These are phyloP conservation scores for Waltiozyma solani DNA, from an alignment of 1,139 yeast genomes.

Conservation along the genomic window DNA sequence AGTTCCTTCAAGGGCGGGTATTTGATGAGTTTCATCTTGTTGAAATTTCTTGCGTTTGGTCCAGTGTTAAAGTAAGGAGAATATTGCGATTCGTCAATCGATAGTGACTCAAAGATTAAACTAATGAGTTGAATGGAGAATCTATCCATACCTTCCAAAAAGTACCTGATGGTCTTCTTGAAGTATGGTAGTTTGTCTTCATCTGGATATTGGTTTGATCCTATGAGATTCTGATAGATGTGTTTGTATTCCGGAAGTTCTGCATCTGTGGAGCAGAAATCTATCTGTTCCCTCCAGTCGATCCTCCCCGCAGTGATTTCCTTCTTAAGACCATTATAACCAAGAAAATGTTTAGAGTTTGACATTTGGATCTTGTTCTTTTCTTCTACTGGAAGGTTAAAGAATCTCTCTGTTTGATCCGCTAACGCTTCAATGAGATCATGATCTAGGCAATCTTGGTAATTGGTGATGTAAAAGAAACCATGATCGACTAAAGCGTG, in stretches of 20 bases:
- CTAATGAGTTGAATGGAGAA: conserved; percentile 23
- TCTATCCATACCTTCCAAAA: conserved; percentile 33
- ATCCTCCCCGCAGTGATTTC: conserved; percentile 43
- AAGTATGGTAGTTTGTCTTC: conserved; percentile 35
- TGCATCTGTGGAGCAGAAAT: conserved; percentile 33
- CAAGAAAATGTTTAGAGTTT: conserved; percentile 50
- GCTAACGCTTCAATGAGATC: conserved; percentile 30
- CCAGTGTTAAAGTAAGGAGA: conserved; percentile 31
- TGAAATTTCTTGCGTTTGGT: conserved; percentile 24
- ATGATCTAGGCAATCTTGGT: conserved; percentile 14
- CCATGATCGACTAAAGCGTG: conserved; percentile 50
- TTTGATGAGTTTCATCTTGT: conserved; percentile 37
- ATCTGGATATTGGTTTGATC: conserved; percentile 51
- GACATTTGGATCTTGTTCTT: conserved; percentile 43
- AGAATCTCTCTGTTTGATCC: conserved; percentile 32
- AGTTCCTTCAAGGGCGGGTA: conserved; percentile 23
- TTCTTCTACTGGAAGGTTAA: conserved; percentile 34
- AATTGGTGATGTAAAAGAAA: conserved; percentile 38
- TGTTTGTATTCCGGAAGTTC: conserved; percentile 30
- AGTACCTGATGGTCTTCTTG: conserved; percentile 30
- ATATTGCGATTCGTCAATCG: conserved; percentile 17
- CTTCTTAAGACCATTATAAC: conserved; percentile 29
- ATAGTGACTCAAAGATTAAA: conserved; percentile 25
- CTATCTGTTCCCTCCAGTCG: conserved; percentile 56
- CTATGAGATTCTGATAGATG: conserved; percentile 40